These are phyloP conservation scores for Porodaedalea pini DNA, from an alignment of 1,284 basidiomycete genomes.

Conservation along the genomic window DNA sequence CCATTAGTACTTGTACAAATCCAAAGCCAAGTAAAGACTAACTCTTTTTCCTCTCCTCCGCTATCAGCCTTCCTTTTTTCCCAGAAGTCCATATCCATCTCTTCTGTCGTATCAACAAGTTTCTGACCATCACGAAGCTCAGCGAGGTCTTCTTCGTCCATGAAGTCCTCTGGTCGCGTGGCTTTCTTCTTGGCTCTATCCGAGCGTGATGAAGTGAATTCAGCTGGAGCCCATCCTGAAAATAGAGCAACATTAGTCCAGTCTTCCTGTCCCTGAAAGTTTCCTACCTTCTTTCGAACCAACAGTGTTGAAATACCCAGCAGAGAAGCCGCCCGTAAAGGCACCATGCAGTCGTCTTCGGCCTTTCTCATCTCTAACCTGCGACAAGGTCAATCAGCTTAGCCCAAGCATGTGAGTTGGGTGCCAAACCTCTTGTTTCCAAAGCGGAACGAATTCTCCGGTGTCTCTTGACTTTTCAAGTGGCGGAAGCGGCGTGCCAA, in stretches of 20 bases:
- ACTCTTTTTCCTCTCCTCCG: constrained; percentile 38
- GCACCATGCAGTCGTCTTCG: constrained; percentile 91
- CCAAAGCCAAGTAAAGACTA: constrained; percentile 31
- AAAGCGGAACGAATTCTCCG: constrained; percentile 91
- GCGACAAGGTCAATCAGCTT: constrained; percentile 11
- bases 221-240: constrained; percentile 88
- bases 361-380: constrained; percentile 94
- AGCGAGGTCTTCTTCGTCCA: constrained; percentile 97
- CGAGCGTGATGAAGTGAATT: constrained; percentile 83
- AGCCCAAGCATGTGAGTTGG: neutral
- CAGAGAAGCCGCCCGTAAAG: constrained; percentile 97
- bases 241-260: neutral
- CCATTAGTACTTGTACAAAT: neutral
- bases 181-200: constrained; percentile 65
- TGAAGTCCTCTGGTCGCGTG: constrained; percentile 84
- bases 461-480: constrained; percentile 85
- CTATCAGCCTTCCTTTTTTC: constrained; percentile 43
- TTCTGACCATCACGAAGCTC: constrained; percentile 71
- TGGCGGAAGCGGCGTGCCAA: constrained; percentile 88
- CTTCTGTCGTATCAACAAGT: constrained; percentile 72
- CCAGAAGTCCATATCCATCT: constrained; percentile 64
- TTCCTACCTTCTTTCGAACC: constrained; percentile 87
- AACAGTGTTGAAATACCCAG: constrained; percentile 95
- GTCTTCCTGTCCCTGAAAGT: neutral
- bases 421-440: constrained; percentile 87